These are phyloP conservation scores for Parastagonospora avenae DNA, from an alignment of 2,329 filamentous ascomycete genomes.

Conservation along the genomic window DNA sequence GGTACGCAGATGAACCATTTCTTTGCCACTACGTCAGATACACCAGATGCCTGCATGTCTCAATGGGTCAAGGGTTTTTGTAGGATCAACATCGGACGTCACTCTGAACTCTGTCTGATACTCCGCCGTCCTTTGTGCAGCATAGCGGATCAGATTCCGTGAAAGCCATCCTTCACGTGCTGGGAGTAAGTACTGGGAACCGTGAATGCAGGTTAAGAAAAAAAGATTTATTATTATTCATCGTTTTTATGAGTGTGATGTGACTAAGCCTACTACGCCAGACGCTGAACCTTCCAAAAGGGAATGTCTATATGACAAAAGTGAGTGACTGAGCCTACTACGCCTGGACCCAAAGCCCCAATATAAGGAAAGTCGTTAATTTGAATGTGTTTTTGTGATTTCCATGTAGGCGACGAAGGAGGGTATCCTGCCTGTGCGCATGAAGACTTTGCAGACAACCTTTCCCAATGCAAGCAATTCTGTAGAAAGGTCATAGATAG, in stretches of 20 bases:
- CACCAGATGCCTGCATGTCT: neutral
- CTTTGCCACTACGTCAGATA: neutral
- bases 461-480: neutral
- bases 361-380: neutral
- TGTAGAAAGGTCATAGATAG: neutral
- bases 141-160: too few relatives aligned
- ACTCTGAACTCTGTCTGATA: too few relatives aligned
- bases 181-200: too few relatives aligned
- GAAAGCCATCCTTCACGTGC: too few relatives aligned
- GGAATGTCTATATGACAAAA: neutral
- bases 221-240: too few relatives aligned
- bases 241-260: too few relatives aligned
- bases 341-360: neutral
- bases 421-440: too few relatives aligned
- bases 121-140: too few relatives aligned
- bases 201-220: too few relatives aligned
- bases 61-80: neutral
- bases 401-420: neutral
- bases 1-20: neutral
- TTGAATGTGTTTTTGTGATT: neutral
- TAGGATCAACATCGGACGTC: too few relatives aligned
- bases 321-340: constrained; percentile 1
- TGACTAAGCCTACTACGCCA: too few relatives aligned
- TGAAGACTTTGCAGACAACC: neutral
- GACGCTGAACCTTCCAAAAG: too few relatives aligned